A percentile compares a stretch with the other conserved stretches of the same genome.
phyloP scores from a whole-genome alignment of 371 early-diverging fungal genomes.

The Batrachochytrium dendrobatidis region DNA sequence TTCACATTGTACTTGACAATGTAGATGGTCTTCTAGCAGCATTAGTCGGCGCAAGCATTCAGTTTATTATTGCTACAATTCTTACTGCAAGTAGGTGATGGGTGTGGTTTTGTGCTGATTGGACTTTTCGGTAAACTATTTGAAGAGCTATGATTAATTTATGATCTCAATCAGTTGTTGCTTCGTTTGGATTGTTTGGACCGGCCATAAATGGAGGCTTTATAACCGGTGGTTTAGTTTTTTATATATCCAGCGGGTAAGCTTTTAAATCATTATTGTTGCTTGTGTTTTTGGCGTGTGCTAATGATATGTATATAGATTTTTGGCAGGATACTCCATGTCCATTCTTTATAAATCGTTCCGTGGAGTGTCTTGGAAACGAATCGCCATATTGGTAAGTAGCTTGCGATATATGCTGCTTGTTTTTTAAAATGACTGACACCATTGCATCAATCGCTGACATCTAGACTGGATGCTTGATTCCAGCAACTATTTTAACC shows the following conservation, averaged over 20 bases:
- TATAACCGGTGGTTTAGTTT: neutral
- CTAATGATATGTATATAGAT: too few species aligned
- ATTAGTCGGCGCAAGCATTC: neutral
- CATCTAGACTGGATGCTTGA: too few species aligned
- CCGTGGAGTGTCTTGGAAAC: neutral
- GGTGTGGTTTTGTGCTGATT: too few species aligned
- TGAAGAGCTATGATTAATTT: too few species aligned
- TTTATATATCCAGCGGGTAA: neutral
- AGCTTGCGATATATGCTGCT: neutral
- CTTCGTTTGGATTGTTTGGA: neutral
- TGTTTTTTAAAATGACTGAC: neutral
- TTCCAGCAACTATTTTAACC: neutral
- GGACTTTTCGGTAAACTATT: too few species aligned
- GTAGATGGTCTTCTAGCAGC: neutral
- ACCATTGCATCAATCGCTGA: too few species aligned
- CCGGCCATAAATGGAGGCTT: neutral
- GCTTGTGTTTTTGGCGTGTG: neutral
- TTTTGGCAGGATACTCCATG: neutral
- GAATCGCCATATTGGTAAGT: neutral
- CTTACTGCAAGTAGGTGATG: neutral
- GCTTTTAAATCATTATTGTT: neutral
- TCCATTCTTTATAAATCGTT: neutral
- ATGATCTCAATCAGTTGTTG: neutral
- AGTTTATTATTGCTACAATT: neutral
- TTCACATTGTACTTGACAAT: neutral